A percentile compares a stretch with the other conserved stretches of the same genome.
phyloP scores from a whole-genome alignment of 495 filamentous ascomycete species.

The Aspergillus egyptiacus region DNA sequence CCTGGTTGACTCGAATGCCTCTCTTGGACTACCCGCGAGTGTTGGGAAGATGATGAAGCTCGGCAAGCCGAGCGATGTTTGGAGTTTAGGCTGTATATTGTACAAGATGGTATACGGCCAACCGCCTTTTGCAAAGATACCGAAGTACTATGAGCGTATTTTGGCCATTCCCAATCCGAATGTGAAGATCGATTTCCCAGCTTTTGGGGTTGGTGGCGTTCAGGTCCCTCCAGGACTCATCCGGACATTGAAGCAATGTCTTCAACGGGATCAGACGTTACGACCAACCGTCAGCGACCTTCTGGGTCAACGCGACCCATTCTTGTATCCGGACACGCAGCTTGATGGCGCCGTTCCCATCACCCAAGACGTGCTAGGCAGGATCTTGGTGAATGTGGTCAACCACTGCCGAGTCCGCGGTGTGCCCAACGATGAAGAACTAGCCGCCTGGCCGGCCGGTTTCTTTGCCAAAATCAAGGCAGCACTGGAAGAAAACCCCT shows the following conservation, averaged over 20 bases:
- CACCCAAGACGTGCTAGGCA: slow-evolving; percentile 65
- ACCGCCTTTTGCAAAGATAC: slow-evolving; percentile 87
- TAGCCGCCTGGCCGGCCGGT: slow-evolving; percentile 61
- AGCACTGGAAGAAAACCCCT: slow-evolving; percentile 51
- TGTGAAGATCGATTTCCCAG: slow-evolving; percentile 76
- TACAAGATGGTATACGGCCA: slow-evolving; percentile 97
- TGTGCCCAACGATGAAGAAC: slow-evolving; percentile 64
- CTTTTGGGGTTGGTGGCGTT: slow-evolving; percentile 64
- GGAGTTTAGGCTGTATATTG: slow-evolving; percentile 91
- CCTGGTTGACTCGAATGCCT: slow-evolving; percentile 77
- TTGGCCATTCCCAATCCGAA: slow-evolving; percentile 85
- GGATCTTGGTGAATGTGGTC: slow-evolving; percentile 72
- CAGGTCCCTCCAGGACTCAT: slow-evolving; percentile 65
- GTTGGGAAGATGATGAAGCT: slow-evolving; percentile 84
- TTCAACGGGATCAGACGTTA: slow-evolving; percentile 69
- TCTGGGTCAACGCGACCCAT: slow-evolving; percentile 64
- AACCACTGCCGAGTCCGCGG: slow-evolving; percentile 62
- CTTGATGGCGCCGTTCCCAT: slow-evolving; percentile 63
- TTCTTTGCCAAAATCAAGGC: slow-evolving; percentile 61
- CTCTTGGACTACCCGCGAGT: slow-evolving; percentile 48
- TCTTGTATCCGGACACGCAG: slow-evolving; percentile 68
- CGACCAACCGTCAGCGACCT: slow-evolving; percentile 76
- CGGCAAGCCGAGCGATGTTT: slow-evolving; percentile 91
- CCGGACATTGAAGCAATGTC: slow-evolving; percentile 68
- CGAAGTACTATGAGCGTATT: slow-evolving; percentile 66